A percentile compares a stretch with the other conserved stretches of the same genome.
Conservation (phyloP, 1,139 yeast genomes). For the Suhomyces panamericanus region DNA sequence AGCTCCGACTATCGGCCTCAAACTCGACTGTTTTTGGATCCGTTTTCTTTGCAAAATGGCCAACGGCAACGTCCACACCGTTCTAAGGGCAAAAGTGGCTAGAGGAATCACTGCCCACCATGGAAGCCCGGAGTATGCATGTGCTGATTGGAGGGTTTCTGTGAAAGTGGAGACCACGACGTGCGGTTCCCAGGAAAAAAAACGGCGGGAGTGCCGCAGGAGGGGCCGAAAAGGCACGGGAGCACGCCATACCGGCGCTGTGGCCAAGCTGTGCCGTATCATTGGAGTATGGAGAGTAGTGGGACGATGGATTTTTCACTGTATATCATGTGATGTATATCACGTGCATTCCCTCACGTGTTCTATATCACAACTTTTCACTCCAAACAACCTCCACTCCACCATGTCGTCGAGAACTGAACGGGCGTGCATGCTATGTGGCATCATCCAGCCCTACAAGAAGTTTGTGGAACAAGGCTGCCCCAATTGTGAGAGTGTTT, state of each 20-base stretch:
- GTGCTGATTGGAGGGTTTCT: conserved; percentile 47
- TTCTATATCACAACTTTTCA: neutral
- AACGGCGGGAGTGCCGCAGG: neutral
- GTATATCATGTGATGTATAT: neutral
- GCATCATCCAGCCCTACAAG: conserved; percentile 76
- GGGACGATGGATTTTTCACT: neutral
- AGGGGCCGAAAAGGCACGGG: neutral
- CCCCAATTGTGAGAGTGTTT: conserved; percentile 94
- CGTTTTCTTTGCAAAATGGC: conserved; percentile 72
- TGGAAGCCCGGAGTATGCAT: conserved; percentile 61
- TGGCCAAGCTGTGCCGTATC: conserved; percentile 1
- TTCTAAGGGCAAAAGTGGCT: conserved; percentile 64
- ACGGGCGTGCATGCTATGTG: conserved; percentile 98
- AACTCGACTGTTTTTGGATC: conserved; percentile 65
- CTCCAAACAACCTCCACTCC: neutral
- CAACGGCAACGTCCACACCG: conserved; percentile 72
- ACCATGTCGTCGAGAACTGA: conserved; percentile 66
- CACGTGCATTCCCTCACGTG: conserved; percentile 1
- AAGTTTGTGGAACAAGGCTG: conserved; percentile 83
- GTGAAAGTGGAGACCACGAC: conserved; percentile 37
- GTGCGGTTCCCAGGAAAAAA: conserved; percentile 20
- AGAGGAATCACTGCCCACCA: conserved; percentile 85
- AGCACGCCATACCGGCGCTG: neutral
- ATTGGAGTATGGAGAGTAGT: neutral
- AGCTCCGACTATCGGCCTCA: conserved; percentile 69